phyloP scores from a whole-genome alignment of 2,329 filamentous ascomycete species.

The Neonectria coccinea region DNA sequence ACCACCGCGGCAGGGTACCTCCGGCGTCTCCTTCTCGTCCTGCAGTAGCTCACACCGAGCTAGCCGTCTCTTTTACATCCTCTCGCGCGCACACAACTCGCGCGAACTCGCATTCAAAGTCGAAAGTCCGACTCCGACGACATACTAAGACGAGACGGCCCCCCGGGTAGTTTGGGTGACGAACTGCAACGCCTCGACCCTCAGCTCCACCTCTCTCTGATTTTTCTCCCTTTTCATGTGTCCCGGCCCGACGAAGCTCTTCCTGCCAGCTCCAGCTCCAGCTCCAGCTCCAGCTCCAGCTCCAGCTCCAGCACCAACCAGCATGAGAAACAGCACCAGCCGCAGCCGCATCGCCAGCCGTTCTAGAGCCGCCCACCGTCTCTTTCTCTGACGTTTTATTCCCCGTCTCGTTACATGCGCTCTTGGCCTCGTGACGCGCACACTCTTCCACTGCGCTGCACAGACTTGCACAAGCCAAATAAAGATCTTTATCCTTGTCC shows the following conservation, averaged over 20 bases:
- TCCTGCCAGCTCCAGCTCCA: slow-evolving; percentile 32
- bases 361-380: slow-evolving; percentile 36
- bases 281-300: slow-evolving; percentile 27
- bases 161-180: slow-evolving; percentile 12
- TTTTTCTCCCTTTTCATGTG: slow-evolving; percentile 36
- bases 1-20: slow-evolving; percentile 14
- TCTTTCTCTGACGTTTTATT: slow-evolving; percentile 37
- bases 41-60: slow-evolving; percentile 17
- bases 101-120: slow-evolving; percentile 13
- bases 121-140: not conserved
- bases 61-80: slow-evolving; percentile 15
- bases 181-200: slow-evolving; percentile 27
- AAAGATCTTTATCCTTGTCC: slow-evolving; percentile 29
- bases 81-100: slow-evolving; percentile 13
- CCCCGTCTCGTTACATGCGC: slow-evolving; percentile 32
- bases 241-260: slow-evolving; percentile 30
- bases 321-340: slow-evolving; percentile 37
- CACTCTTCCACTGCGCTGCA: slow-evolving; percentile 27
- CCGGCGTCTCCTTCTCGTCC: slow-evolving; percentile 19
- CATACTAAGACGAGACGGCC: slow-evolving; percentile 12
- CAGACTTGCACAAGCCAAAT: slow-evolving; percentile 22
- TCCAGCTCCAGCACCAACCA: slow-evolving; percentile 33
- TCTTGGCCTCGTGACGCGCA: slow-evolving; percentile 40
- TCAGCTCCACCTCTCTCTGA: slow-evolving; percentile 27
- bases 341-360: slow-evolving; percentile 37